These are phyloP conservation scores for Lactarius akahatsu DNA, from an alignment of 768 basidiomycete species.

Conservation along the genomic window DNA sequence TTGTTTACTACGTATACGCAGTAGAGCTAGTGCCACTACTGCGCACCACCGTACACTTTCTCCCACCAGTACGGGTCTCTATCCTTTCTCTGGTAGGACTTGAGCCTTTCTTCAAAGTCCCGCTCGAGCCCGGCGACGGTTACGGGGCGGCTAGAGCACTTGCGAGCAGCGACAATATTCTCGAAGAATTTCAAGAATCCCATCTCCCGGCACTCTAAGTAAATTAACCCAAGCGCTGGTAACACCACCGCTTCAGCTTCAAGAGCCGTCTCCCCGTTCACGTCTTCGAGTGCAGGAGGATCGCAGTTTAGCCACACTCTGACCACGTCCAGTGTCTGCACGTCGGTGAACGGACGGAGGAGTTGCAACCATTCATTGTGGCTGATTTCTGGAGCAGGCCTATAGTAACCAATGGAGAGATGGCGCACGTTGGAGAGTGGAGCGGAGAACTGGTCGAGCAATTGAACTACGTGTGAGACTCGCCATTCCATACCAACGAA, in stretches of 20 bases:
- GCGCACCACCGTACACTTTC: too few species aligned
- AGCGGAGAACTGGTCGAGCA: not conserved
- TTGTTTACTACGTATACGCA: too few species aligned
- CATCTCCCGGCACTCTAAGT: not conserved
- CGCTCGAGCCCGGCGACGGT: rapidly evolving
- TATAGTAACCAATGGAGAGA: not conserved
- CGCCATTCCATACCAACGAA: not conserved
- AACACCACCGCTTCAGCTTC: not conserved
- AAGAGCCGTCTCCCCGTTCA: not conserved
- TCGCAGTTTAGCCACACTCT: too few species aligned
- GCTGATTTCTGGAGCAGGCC: not conserved
- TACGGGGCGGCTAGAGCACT: not conserved
- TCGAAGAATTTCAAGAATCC: too few species aligned
- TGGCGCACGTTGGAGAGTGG: not conserved
- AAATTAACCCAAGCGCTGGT: not conserved
- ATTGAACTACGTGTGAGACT: not conserved
- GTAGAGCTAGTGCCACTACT: too few species aligned
- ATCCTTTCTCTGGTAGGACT: too few species aligned
- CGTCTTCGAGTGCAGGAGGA: not conserved
- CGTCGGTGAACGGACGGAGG: not conserved
- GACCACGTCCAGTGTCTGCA: not conserved
- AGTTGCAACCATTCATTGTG: not conserved
- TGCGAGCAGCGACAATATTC: not conserved
- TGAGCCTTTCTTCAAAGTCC: not conserved
- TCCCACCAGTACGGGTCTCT: too few species aligned